Evolutionary conservation across 108 stramenopile genomes (phyloP).

Genomic region (Cyclotella cryptica): DNA sequence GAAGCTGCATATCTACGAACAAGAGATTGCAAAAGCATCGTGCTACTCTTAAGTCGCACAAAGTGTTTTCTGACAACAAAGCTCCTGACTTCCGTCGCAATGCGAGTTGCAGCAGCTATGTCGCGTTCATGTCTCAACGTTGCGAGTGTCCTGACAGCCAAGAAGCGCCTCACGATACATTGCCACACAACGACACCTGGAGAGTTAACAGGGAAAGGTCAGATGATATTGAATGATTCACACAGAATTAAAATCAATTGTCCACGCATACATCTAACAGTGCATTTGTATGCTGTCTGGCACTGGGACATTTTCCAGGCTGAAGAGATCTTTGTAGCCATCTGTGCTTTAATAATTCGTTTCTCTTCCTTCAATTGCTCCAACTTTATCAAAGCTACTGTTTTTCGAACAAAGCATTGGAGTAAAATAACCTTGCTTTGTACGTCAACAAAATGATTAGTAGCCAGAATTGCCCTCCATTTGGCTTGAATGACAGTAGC

Average conservation of each 20-base stretch:
- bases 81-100: not conserved
- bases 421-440: not conserved
- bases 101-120: not conserved
- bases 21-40: slow-evolving; percentile 9
- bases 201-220: no score
- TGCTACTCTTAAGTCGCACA: not conserved
- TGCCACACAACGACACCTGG: not conserved
- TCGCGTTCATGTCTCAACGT: not conserved
- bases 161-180: not conserved
- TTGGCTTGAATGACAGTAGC: slow-evolving; percentile 9
- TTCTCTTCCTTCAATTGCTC: not conserved
- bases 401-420: not conserved
- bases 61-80: not conserved
- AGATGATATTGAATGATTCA: no score
- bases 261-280: not conserved
- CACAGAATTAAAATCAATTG: no score
- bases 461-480: not conserved
- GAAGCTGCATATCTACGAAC: not conserved
- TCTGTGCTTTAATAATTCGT: not conserved
- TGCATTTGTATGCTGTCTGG: not conserved
- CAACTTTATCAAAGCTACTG: not conserved
- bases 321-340: not conserved
- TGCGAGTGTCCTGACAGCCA: not conserved
- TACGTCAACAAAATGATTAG: not conserved
- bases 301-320: not conserved